Evolutionary conservation across 441 rosid genomes (phyloP).

Genomic region (Populus trichocarpa): DNA sequence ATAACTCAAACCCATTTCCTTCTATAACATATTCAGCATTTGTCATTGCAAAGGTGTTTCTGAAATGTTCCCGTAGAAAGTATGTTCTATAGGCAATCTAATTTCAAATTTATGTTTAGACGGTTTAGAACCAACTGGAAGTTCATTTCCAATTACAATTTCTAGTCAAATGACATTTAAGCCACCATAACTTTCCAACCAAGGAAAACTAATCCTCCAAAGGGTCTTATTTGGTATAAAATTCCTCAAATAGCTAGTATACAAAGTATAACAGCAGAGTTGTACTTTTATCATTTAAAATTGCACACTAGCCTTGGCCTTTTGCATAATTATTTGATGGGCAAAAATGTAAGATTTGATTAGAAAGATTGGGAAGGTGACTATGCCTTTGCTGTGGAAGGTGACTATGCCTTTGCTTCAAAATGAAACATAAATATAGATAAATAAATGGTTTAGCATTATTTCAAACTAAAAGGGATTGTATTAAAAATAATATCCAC

Average conservation of each 20-base stretch:
- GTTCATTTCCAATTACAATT: not conserved
- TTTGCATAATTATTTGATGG: not conserved
- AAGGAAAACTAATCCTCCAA: not conserved
- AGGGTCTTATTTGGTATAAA: not conserved
- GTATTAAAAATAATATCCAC: not conserved
- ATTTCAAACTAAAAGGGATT: not conserved
- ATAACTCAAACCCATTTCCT: not conserved
- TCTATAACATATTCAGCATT: not conserved
- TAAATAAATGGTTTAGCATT: not conserved
- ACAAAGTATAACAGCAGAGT: not conserved
- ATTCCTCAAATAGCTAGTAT: not conserved
- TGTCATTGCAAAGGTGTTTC: not conserved
- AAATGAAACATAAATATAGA: not conserved
- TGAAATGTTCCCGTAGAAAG: not conserved
- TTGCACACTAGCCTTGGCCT: not conserved
- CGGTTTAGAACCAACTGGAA: not conserved
- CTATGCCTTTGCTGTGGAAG: no score
- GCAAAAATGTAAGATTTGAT: no score
- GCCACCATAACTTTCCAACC: conserved; percentile 3
- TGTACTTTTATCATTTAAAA: no score
- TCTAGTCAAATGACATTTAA: not conserved
- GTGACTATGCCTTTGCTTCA: not conserved
- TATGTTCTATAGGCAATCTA: not conserved
- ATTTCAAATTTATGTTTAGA: not conserved
- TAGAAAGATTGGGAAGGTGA: no score